Base-by-base conservation (phyloP, 1,284 basidiomycete species). In the Ustilago cynodontis region DNA sequence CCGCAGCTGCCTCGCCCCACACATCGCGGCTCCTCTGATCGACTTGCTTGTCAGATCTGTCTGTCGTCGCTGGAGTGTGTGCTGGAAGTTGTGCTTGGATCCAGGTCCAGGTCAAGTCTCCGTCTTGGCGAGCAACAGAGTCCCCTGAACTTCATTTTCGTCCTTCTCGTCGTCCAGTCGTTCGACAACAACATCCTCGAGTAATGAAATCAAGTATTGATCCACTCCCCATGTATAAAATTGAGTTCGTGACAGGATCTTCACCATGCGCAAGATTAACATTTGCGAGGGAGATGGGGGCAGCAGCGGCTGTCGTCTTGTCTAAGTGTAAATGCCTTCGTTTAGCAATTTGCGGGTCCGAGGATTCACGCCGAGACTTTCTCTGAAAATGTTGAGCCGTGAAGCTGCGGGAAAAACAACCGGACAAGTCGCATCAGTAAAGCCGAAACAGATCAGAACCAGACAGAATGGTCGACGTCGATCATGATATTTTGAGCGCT, bases 71-170 rank as follows among this genome's bases (percentile, higher is more conserved):
- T 7, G 20, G 10, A 10, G 24, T 26, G 22, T 28, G 39, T 16
- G 37, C 18, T 39, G 37, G 11, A 16, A 22, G 35, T 24, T 39
- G 37, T 7, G 53, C 33, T 5, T 55, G 53, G n/a, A 26, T 41
- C 8, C 28, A 33, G 28, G 31, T 33, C 6, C 31, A 5, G 31
- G 11, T 20, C 39, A 26, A 18, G n/a, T 20, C 26, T 16, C 28
- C 29, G 26, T n/a, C 22, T 59, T 59, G 37, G 57, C 57, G 51
- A 61, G 59, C 50, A 61, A 61, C 14, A 52, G 20, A 29, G 37
- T 26, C 59, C 22, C 26, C 18, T 13, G 8, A 18, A 26, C 1
- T 8, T 8, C 22, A 22, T 26, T 28, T 28, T 55, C 53, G 18
- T 18, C 16, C 52, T 24, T 8, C 33, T 24, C 24, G 20, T 16